Percentiles rank a stretch among this genome's conserved stretches.
phyloP scores from a whole-genome alignment of 805 yeast species.

The Lachancea meyersii region DNA sequence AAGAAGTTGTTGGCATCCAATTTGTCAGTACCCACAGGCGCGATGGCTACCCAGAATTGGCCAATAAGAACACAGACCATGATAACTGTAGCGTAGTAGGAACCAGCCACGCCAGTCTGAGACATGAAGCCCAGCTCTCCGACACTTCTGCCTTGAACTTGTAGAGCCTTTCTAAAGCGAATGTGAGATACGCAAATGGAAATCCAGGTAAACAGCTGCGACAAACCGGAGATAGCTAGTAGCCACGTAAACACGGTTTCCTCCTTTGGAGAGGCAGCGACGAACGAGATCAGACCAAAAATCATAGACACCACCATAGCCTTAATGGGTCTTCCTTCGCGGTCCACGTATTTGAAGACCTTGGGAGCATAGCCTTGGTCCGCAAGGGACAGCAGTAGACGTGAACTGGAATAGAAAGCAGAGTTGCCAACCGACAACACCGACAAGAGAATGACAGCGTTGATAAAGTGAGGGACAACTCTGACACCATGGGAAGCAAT shows the following conservation, averaged over 20 bases:
- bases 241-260: slow-evolving; percentile 59
- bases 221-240: slow-evolving; percentile 53
- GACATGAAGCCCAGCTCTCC: slow-evolving; percentile 50
- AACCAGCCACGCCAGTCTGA: slow-evolving; percentile 48
- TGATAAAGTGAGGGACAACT: slow-evolving; percentile 66
- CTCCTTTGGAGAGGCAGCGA: slow-evolving; percentile 57
- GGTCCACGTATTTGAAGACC: slow-evolving; percentile 47
- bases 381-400: slow-evolving; percentile 65
- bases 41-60: slow-evolving; percentile 62
- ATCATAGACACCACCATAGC: slow-evolving; percentile 47
- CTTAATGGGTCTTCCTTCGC: slow-evolving; percentile 55
- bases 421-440: slow-evolving; percentile 74
- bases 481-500: slow-evolving; percentile 51
- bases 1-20: slow-evolving; percentile 41
- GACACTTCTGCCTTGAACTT: slow-evolving; percentile 45
- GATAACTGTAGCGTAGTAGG: slow-evolving; percentile 44
- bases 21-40: slow-evolving; percentile 39
- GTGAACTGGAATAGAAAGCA: slow-evolving; percentile 63
- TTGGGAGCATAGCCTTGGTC: slow-evolving; percentile 65
- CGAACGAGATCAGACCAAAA: slow-evolving; percentile 57
- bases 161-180: slow-evolving; percentile 54
- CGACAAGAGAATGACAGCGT: slow-evolving; percentile 64
- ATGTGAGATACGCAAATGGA: slow-evolving; percentile 51
- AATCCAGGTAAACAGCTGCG: slow-evolving; percentile 59
- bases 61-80: slow-evolving; percentile 48